Evolutionary conservation across 768 basidiomycete species (phyloP), one percentile per base, ranked within the genome.

Genomic region (Xanthoconium purpureum): DNA sequence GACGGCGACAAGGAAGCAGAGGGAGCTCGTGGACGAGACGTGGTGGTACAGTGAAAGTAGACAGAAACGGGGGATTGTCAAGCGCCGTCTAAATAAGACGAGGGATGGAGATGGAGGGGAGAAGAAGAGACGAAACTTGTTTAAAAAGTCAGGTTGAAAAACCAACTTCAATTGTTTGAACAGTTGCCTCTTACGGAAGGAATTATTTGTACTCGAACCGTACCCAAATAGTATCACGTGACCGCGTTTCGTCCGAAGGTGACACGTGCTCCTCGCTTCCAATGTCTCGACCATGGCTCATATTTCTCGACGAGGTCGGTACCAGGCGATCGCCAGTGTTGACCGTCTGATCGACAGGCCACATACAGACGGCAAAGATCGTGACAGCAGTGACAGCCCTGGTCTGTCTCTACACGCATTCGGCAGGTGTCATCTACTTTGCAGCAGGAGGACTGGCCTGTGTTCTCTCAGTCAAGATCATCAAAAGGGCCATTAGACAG

Each of bases 1-100:
- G 78, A 79, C 55, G 89, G 87, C 81, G 90, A 90, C 81, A 91
- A 79, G 80, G 88, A 88, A 65, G 84, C 83, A 55, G 81, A 75
- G 54, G 87, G 82, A 52, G 66, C 59, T 63, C 81, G 81, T 72
- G 83, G 76, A 64, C 83, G 84, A 70, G 90, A 88, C 83, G 89
- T 85, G 73, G 82, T 76, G 74, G 65, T 74, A 74, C 62, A 69
- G 66, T 63, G 14, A 47, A 24, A 37, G 43, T 17, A 20, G 59
- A 45, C 29, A 47, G 39, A 47, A 50, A 15, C 2, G 10, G 37
- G 24, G 5, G 18, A 29, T 24, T 28, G 48, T 54, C 38, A 7
- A n/a, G 29, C 15, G 57, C 54, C 66, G 66, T 55, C 69, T 50
- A 29, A 14, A 18, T 8, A 54, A 66, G 68, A 62, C 62, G 59